Evolutionary conservation across 2,329 filamentous ascomycete genomes (phyloP), one percentile per base, ranked within the genome.

Genomic region (Diplodia scrobiculata): DNA sequence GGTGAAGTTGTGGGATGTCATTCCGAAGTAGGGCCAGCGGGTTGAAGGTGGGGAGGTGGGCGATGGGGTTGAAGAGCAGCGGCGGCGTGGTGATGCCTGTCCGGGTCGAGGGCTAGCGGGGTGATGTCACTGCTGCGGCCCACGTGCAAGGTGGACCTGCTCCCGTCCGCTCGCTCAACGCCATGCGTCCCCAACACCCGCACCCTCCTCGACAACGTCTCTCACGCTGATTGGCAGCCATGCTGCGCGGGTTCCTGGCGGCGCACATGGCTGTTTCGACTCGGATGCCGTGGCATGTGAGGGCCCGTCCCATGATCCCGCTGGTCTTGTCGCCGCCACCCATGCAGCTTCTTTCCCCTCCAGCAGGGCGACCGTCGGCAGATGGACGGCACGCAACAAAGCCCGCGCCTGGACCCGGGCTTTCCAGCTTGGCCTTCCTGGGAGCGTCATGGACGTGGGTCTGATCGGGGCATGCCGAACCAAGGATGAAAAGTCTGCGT

Each of bases 1-100:
- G 7, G 69, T 70, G 63, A 76, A 77, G 32, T 70, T 68, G n/a
- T 65, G 68, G 63, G 71, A 71, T 2, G 71, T 75, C 45, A 76
- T 68, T 76, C 13, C 59, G 27, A 9, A 68, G 51, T n/a, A 68
- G 48, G n/a, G 54, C 34, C 52, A 68, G 48, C 21, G 66, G 66
- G 52, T 65, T 65, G 34, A 21, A 14, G 51, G 59, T 55, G 21
- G 66, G 66, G 34, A 67, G 29, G 53, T 65, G 48, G 45, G 59
- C 59, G 45, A 67, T 27, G 27, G 66, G 60, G 29, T 67, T 67
- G 32, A 47, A 53, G 34, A 66, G 48, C 34, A 47, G 38, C 9
- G 19, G 10, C 13, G 50, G 54, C 52, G 59, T 59, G 34, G 51
- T 32, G 25, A 14, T 29, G 51, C 19, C 48, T 51, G 48, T n/a